These are phyloP conservation scores for Kluyveromyces siamensis DNA, from an alignment of 805 yeast species.

Conservation along the genomic window DNA sequence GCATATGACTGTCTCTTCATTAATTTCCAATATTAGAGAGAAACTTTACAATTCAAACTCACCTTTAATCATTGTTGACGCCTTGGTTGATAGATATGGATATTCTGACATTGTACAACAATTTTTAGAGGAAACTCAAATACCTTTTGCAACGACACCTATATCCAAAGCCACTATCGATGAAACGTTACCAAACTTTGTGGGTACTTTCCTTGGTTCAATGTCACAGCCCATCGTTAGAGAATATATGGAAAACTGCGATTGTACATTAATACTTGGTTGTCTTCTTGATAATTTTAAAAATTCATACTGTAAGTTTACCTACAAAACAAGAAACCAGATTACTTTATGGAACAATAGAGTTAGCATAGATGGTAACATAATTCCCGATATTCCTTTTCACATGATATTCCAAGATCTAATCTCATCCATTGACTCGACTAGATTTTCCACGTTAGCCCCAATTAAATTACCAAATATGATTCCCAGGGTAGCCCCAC, in stretches of 20 bases:
- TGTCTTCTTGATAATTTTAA: slow-evolving; percentile 49
- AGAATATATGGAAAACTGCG: slow-evolving; percentile 41
- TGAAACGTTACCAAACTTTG: slow-evolving; percentile 45
- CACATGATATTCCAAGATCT: slow-evolving; percentile 32
- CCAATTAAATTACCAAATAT: slow-evolving; percentile 12
- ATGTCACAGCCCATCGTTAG: slow-evolving; percentile 41
- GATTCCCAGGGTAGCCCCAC: slow-evolving; percentile 17
- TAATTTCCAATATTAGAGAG: slow-evolving; percentile 37
- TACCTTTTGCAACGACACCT: slow-evolving; percentile 44
- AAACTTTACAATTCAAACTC: slow-evolving; percentile 38
- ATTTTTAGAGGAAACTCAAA: slow-evolving; percentile 37
- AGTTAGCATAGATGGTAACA: slow-evolving; percentile 42
- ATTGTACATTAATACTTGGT: slow-evolving; percentile 59
- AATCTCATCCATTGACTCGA: slow-evolving; percentile 22
- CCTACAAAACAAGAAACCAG: slow-evolving; percentile 43
- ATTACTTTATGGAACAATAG: slow-evolving; percentile 50
- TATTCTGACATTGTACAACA: slow-evolving; percentile 31
- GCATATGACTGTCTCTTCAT: background rate
- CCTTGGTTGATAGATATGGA: slow-evolving; percentile 51
- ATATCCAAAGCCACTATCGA: slow-evolving; percentile 58
- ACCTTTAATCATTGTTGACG: slow-evolving; percentile 59
- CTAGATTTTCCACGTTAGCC: slow-evolving; percentile 10
- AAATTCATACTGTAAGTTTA: slow-evolving; percentile 47
- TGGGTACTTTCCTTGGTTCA: slow-evolving; percentile 59
- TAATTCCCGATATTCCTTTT: slow-evolving; percentile 46